Conservation (phyloP, 2,329 filamentous ascomycete genomes). For the Raffaelea arxii region DNA sequence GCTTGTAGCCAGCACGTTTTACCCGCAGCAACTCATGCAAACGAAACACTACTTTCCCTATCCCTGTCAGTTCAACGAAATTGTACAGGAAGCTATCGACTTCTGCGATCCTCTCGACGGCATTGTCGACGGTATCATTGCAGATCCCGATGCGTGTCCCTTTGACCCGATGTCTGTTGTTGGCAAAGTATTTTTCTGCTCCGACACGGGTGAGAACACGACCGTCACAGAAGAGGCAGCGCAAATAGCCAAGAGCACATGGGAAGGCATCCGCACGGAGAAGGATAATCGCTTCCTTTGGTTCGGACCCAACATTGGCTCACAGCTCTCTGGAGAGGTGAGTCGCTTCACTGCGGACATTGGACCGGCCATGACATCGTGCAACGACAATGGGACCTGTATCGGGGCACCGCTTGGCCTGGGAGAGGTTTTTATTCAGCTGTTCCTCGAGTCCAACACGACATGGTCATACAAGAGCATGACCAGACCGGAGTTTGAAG, state of each 20-base stretch:
- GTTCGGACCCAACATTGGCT: too few species aligned
- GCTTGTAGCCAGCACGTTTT: slow-evolving; percentile 15
- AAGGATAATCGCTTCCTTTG: too few species aligned
- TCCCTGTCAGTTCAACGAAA: slow-evolving; percentile 26
- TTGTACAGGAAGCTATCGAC: slow-evolving; percentile 24
- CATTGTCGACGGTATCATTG: slow-evolving; percentile 32
- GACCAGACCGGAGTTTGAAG: slow-evolving; percentile 1
- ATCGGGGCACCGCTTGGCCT: slow-evolving; percentile 3
- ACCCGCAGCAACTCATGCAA: slow-evolving; percentile 24
- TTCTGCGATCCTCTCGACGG: slow-evolving; percentile 34
- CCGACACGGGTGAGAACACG: too few species aligned
- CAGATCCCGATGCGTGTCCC: slow-evolving; percentile 24
- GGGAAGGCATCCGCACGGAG: too few species aligned
- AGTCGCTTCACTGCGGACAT: too few species aligned
- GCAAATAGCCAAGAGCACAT: too few species aligned
- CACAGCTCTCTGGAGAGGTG: too few species aligned
- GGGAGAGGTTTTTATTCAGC: background rate
- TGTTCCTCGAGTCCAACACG: background rate
- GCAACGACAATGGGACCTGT: slow-evolving; percentile 6
- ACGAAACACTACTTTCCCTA: slow-evolving; percentile 21
- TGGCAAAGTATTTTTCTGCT: slow-evolving; percentile 35
- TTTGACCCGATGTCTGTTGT: slow-evolving; percentile 21
- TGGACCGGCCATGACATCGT: too few species aligned
- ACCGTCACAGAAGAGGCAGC: too few species aligned
- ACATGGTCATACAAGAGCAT: background rate